Conservation (phyloP, 495 filamentous ascomycete genomes). For the Aspergillus sclerotiicarbonarius region DNA sequence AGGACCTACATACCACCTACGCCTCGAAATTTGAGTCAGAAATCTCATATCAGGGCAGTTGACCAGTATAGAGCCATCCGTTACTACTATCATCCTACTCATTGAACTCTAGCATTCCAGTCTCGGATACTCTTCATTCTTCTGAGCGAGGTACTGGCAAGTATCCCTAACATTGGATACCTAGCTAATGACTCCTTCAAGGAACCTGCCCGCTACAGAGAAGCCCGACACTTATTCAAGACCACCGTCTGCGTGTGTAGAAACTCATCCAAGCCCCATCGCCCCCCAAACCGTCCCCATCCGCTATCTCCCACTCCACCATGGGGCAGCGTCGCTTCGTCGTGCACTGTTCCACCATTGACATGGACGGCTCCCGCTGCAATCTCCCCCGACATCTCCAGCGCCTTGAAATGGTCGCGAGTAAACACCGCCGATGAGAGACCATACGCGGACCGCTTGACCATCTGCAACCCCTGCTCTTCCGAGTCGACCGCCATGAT, state of each 20-base stretch:
- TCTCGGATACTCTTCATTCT: no score
- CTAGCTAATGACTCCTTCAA: no score
- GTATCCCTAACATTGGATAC: no score
- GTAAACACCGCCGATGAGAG: constrained; percentile 31
- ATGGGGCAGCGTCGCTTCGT: constrained; percentile 69
- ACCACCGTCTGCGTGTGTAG: constrained; percentile 70
- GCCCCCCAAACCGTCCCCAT: constrained; percentile 56
- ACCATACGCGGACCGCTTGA: constrained; percentile 30
- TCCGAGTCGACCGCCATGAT: constrained; percentile 25
- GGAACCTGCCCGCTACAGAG: no score
- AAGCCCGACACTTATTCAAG: constrained; percentile 25
- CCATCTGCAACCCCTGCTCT: constrained; percentile 24
- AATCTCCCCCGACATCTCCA: constrained; percentile 26
- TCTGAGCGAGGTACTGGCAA: no score
- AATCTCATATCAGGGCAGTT: no score
- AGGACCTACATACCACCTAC: no score
- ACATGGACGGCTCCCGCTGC: constrained; percentile 63
- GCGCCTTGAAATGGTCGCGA: constrained; percentile 14
- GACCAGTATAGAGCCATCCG: no score
- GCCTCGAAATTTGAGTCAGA: no score
- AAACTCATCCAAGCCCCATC: constrained; percentile 61
- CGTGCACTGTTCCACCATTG: constrained; percentile 76
- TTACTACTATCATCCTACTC: no score
- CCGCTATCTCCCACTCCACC: constrained; percentile 74
- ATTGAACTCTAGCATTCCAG: no score